Conservation (phyloP, 768 basidiomycete species). For the Lactarius pseudohatsudake region DNA sequence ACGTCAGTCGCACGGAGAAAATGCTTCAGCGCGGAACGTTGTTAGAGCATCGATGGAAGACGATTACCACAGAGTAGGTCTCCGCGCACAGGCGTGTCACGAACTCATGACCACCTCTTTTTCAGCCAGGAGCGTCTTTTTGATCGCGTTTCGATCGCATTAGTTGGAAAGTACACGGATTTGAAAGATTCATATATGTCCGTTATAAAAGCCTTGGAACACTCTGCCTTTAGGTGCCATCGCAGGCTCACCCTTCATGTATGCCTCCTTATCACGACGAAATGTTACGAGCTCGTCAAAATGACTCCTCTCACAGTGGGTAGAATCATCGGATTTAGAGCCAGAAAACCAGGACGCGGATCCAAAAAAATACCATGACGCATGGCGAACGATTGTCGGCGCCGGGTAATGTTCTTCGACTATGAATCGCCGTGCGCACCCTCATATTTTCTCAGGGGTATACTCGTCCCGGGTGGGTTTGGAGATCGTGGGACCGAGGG, state of each 20-base stretch:
- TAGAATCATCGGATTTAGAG: slow-evolving; percentile 92
- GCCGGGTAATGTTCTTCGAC: slow-evolving; percentile 59
- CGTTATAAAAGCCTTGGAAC: slow-evolving; percentile 94
- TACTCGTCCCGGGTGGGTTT: slow-evolving; percentile 97
- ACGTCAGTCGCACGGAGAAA: slow-evolving; percentile 51
- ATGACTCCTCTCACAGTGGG: slow-evolving; percentile 62
- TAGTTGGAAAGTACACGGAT: slow-evolving; percentile 97
- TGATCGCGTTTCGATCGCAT: slow-evolving; percentile 83
- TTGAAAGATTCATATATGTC: slow-evolving; percentile 99
- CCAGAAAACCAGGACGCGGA: slow-evolving; percentile 71
- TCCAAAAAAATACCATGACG: slow-evolving; percentile 91
- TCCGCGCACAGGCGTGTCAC: neutral
- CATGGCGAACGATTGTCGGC: slow-evolving; percentile 89
- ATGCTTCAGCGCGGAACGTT: slow-evolving; percentile 61
- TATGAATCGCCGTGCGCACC: slow-evolving; percentile 1
- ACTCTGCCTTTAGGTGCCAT: slow-evolving; percentile 91
- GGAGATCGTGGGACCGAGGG: slow-evolving; percentile 92
- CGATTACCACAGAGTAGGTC: slow-evolving; percentile 71
- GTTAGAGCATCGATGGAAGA: slow-evolving; percentile 77
- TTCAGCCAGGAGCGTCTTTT: slow-evolving; percentile 89
- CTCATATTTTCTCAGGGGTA: slow-evolving; percentile 57
- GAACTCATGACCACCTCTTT: neutral
- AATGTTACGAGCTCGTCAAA: slow-evolving; percentile 2
- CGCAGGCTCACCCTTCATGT: slow-evolving; percentile 82
- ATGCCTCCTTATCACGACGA: slow-evolving; percentile 31